These are phyloP conservation scores for Lanzia echinophila DNA, from an alignment of 2,329 filamentous ascomycete genomes.

Conservation along the genomic window DNA sequence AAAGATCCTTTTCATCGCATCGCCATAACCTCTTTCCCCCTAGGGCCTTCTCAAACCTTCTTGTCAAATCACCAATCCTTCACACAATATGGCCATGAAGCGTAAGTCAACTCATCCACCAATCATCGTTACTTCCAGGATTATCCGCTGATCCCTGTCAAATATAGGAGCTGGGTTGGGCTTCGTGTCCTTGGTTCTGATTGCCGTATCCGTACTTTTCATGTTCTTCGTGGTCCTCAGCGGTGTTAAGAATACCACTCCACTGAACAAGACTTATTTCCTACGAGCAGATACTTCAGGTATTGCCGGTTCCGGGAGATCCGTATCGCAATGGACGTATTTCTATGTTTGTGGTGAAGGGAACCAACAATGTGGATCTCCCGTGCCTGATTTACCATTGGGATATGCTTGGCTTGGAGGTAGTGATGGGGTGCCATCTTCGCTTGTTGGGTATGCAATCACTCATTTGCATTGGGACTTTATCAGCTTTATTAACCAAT, in stretches of 20 bases:
- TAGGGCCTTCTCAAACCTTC: no score
- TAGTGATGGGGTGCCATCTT: conserved; percentile 42
- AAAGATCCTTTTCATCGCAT: no score
- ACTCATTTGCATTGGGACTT: no score
- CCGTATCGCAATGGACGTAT: conserved; percentile 78
- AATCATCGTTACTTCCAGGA: not conserved
- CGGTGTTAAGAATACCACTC: conserved; percentile 46
- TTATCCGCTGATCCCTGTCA: not conserved
- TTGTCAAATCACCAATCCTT: no score
- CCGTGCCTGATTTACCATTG: conserved; percentile 60
- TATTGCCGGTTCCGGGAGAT: conserved; percentile 58
- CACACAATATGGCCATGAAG: no score
- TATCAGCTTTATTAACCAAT: conserved; percentile 4
- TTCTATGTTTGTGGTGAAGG: conserved; percentile 71
- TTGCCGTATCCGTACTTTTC: conserved; percentile 54
- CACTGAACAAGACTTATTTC: conserved; percentile 76
- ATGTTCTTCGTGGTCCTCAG: conserved; percentile 61
- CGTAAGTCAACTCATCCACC: no score
- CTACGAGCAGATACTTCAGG: conserved; percentile 69
- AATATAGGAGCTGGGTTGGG: conserved; percentile 47
- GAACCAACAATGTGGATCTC: conserved; percentile 57
- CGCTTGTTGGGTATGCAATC: conserved; percentile 45
- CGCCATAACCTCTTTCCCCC: no score
- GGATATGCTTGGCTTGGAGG: conserved; percentile 64
- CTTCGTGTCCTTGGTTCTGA: conserved; percentile 52